phyloP scores from a whole-genome alignment of 73 alveolate genomes.

The Tetrahymena elliotti region DNA sequence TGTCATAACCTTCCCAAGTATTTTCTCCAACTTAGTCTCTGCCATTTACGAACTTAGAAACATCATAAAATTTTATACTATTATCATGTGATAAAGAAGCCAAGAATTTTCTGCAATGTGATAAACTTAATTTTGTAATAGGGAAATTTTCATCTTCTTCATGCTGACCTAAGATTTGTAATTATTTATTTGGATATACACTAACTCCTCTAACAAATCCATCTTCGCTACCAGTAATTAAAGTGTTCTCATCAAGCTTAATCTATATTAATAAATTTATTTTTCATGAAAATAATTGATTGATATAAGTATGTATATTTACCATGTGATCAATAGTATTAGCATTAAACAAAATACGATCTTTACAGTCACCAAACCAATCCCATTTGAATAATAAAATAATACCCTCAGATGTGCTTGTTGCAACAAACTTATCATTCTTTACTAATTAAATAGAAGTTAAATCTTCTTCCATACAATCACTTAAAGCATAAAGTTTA shows the following conservation, averaged over 20 bases:
- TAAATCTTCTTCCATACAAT: conserved; percentile 85
- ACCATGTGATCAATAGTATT: conserved; percentile 80
- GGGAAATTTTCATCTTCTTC: conserved; percentile 57
- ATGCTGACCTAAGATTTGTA: conserved; percentile 70
- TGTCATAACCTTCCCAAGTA: conserved; percentile 35
- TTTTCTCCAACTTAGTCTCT: conserved; percentile 30
- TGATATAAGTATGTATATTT: not conserved
- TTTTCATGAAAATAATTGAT: not conserved
- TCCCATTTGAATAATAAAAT: conserved; percentile 83
- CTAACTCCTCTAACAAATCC: conserved; percentile 86
- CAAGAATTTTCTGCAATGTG: conserved; percentile 41
- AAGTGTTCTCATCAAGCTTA: conserved; percentile 78
- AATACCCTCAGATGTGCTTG: conserved; percentile 78
- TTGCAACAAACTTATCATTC: conserved; percentile 69
- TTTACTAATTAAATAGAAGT: conserved; percentile 62
- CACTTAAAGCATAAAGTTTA: conserved; percentile 83
- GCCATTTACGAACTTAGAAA: conserved; percentile 48
- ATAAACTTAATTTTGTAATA: conserved; percentile 58
- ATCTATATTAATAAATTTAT: not conserved
- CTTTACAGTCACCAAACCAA: conserved; percentile 94
- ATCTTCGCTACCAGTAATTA: conserved; percentile 90
- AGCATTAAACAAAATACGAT: conserved; percentile 79
- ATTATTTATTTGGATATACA: conserved; percentile 74
- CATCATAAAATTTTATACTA: conserved; percentile 72
- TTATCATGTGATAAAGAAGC: conserved; percentile 69